Evolutionary conservation across 176 grass and related monocot species (phyloP).

Genomic region (Ensete ventricosum): DNA sequence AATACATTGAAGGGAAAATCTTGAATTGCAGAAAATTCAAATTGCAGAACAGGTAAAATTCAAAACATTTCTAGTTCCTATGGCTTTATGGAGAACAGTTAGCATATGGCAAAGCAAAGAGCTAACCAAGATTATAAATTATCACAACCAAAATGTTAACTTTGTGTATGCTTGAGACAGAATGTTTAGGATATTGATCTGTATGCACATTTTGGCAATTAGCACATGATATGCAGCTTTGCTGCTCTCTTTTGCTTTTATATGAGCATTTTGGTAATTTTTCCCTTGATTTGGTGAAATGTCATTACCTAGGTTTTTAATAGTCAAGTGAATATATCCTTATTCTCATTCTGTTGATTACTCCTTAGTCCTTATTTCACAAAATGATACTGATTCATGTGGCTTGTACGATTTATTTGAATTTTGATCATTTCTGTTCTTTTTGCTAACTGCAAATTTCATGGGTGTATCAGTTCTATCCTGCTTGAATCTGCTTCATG

Average conservation of each 20-base stretch:
- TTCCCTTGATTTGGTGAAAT: background rate
- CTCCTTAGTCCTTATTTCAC: background rate
- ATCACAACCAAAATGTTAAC: background rate
- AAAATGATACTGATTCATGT: background rate
- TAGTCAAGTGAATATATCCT: background rate
- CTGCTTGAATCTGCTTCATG: background rate
- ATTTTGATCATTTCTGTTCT: background rate
- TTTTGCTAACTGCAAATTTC: background rate
- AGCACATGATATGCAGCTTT: background rate
- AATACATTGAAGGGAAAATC: background rate
- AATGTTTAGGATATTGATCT: background rate
- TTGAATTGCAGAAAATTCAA: background rate
- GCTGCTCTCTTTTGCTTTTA: background rate
- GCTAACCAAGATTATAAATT: background rate
- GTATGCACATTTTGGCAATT: background rate
- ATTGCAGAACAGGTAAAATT: background rate
- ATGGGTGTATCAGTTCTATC: background rate
- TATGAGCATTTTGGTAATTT: background rate
- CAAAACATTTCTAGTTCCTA: background rate
- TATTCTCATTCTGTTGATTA: background rate
- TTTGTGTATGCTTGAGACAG: too few species aligned
- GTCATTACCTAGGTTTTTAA: background rate
- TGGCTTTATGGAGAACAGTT: background rate
- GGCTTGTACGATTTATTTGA: background rate
- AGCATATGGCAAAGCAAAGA: background rate